Evolutionary conservation across 768 basidiomycete genomes (phyloP).

Genomic region (Boletus rex-veris): DNA sequence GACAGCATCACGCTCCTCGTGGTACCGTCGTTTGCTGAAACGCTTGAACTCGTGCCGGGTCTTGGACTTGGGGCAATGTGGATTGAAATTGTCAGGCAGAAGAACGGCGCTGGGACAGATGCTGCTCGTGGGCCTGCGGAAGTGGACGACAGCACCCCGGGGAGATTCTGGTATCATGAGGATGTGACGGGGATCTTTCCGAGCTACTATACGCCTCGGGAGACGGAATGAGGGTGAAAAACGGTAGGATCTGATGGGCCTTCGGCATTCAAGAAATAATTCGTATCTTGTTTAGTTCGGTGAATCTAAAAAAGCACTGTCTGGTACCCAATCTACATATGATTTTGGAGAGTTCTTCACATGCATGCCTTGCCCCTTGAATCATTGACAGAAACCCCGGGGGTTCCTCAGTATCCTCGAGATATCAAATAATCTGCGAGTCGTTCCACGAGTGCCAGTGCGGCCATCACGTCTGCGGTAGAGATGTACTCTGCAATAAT

Average conservation of each 20-base stretch:
- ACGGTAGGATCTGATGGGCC: neutral
- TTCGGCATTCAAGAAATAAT: neutral
- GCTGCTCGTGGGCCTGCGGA: neutral
- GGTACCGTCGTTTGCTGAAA: constrained; percentile 40
- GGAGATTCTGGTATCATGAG: constrained; percentile 58
- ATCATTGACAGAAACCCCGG: neutral
- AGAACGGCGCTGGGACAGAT: constrained; percentile 2
- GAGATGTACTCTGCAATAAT: constrained; percentile 24
- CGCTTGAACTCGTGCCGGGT: constrained; percentile 40
- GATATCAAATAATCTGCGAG: constrained; percentile 25
- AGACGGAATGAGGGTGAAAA: neutral
- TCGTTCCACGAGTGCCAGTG: constrained; percentile 19
- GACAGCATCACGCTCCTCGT: constrained; percentile 62
- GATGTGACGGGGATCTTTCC: constrained; percentile 50
- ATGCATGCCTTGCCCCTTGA: neutral
- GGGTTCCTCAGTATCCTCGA: constrained; percentile 17
- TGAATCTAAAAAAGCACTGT: neutral
- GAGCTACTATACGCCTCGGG: constrained; percentile 43
- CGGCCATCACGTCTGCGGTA: constrained; percentile 1
- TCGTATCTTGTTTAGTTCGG: neutral
- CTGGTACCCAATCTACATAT: constrained; percentile 2
- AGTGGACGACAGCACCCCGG: constrained; percentile 3
- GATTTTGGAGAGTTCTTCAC: neutral
- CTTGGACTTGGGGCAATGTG: constrained; percentile 65
- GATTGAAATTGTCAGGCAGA: constrained; percentile 58